These are phyloP conservation scores for Pleurotus platypus DNA, from an alignment of 768 basidiomycete species.

Conservation along the genomic window DNA sequence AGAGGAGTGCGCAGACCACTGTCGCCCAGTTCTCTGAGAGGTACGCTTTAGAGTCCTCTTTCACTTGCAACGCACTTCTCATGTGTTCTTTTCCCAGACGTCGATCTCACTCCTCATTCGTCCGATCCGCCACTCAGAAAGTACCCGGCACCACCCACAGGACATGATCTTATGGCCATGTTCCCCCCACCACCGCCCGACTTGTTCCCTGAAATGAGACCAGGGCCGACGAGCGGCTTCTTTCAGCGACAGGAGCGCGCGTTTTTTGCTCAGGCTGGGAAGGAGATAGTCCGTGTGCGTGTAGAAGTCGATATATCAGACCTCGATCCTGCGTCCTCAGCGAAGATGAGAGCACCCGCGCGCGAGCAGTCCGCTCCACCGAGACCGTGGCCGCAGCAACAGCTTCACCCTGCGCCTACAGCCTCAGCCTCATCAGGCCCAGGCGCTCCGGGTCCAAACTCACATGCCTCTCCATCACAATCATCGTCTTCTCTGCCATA, in stretches of 20 bases:
- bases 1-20: slow-evolving; percentile 47
- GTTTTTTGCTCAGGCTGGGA: slow-evolving; percentile 77
- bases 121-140: slow-evolving; percentile 43
- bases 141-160: slow-evolving; percentile 74
- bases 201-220: slow-evolving; percentile 47
- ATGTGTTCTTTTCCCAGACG: not conserved
- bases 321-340: slow-evolving; percentile 13
- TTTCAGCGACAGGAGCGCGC: slow-evolving; percentile 77
- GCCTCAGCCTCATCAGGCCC: slow-evolving; percentile 16
- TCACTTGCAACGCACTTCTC: not conserved
- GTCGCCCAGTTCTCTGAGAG: slow-evolving; percentile 61
- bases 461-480: slow-evolving; percentile 28
- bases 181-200: slow-evolving; percentile 70
- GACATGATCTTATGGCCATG: slow-evolving; percentile 83
- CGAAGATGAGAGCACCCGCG: slow-evolving; percentile 22
- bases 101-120: not conserved
- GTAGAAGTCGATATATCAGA: slow-evolving; percentile 59
- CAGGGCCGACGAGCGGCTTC: slow-evolving; percentile 67
- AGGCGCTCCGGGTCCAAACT: not conserved
- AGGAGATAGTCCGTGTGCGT: slow-evolving; percentile 72
- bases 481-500: slow-evolving; percentile 20
- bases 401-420: slow-evolving; percentile 19
- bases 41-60: slow-evolving; percentile 25
- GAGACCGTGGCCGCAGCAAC: slow-evolving; percentile 25
- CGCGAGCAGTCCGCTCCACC: slow-evolving; percentile 17